Evolutionary conservation across 345 rosid species (phyloP).

Genomic region (Brassica rapa): DNA sequence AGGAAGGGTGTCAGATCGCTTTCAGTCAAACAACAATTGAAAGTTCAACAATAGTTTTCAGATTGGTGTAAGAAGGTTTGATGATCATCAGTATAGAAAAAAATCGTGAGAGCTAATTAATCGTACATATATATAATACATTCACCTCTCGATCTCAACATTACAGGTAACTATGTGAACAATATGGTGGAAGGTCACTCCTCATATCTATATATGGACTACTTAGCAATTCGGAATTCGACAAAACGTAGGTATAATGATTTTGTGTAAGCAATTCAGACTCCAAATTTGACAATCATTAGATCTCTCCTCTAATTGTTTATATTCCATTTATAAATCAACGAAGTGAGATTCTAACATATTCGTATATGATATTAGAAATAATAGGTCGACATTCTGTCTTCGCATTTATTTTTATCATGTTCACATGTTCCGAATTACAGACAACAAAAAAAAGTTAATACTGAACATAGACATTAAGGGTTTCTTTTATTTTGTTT

Average conservation of each 20-base stretch:
- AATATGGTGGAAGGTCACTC: slow-evolving; percentile 29
- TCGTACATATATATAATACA: background rate
- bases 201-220: background rate
- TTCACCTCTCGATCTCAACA: slow-evolving; percentile 13
- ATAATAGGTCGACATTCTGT: background rate
- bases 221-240: background rate
- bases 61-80: slow-evolving; percentile 4
- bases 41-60: slow-evolving; percentile 15
- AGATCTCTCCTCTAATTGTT: background rate
- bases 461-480: background rate
- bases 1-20: slow-evolving; percentile 21
- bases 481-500: slow-evolving; percentile 14
- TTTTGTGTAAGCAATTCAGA: background rate
- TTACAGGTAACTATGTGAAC: background rate
- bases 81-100: background rate
- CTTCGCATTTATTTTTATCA: background rate
- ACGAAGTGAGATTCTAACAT: background rate
- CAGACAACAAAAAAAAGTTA: background rate
- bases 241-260: background rate
- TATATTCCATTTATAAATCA: background rate
- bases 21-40: slow-evolving; percentile 13
- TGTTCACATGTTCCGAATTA: slow-evolving; percentile 15
- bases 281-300: background rate
- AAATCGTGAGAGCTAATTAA: background rate
- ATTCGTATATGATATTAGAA: background rate